phyloP scores from a whole-genome alignment of 2,329 filamentous ascomycete genomes.

The Aspergillus viridinutans region DNA sequence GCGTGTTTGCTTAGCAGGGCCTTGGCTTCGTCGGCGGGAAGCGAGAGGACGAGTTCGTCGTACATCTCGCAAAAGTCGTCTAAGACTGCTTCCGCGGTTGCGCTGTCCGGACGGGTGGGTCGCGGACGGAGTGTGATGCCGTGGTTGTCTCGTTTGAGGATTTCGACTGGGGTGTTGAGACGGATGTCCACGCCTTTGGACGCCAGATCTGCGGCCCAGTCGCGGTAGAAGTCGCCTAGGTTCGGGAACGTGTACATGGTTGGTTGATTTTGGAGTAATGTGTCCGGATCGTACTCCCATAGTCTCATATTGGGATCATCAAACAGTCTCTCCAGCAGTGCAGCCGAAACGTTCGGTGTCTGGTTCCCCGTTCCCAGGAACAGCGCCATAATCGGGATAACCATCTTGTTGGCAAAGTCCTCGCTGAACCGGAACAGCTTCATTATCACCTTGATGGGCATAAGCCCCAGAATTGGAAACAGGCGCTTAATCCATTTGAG shows the following conservation, averaged over 20 bases:
- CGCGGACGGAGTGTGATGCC: conserved; percentile 46
- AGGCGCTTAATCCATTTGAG: conserved; percentile 53
- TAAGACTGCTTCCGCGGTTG: not conserved
- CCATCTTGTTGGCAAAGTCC: conserved; percentile 68
- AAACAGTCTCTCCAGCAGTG: conserved; percentile 61
- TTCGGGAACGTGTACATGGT: conserved; percentile 61
- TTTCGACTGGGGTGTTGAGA: conserved; percentile 32
- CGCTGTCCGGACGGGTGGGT: conserved; percentile 10
- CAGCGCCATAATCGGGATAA: conserved; percentile 66
- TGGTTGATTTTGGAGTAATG: conserved; percentile 51
- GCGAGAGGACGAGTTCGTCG: conserved; percentile 58
- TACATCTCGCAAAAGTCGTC: conserved; percentile 44
- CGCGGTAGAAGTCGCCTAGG: conserved; percentile 53
- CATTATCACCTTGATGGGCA: conserved; percentile 61
- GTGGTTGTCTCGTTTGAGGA: conserved; percentile 48
- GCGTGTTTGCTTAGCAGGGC: conserved; percentile 50
- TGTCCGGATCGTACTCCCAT: conserved; percentile 56
- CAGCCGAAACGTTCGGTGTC: conserved; percentile 65
- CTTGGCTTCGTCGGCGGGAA: conserved; percentile 52
- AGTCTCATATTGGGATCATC: conserved; percentile 57
- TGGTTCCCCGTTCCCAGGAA: conserved; percentile 74
- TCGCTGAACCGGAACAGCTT: conserved; percentile 64
- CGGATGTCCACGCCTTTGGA: conserved; percentile 53
- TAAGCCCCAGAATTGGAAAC: conserved; percentile 52
- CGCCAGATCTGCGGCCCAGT: conserved; percentile 51